phyloP scores from a whole-genome alignment of 352 stramenopile species.

The Globisporangium orthogonon region DNA sequence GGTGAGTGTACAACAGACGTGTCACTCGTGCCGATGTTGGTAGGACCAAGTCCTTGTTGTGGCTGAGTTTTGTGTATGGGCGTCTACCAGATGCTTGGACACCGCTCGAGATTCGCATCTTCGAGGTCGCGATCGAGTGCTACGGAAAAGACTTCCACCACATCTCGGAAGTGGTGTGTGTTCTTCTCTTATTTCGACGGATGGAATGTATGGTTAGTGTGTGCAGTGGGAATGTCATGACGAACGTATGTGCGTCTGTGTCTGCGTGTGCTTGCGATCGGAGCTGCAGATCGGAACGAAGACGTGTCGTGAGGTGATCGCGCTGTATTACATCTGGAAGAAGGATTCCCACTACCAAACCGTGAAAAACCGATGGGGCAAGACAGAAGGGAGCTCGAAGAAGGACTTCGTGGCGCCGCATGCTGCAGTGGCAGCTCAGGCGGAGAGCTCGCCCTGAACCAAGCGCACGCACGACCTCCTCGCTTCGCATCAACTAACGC shows the following conservation, averaged over 20 bases:
- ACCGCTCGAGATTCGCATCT: slow-evolving; percentile 72
- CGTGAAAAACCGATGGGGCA: slow-evolving; percentile 74
- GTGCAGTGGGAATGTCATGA: neutral
- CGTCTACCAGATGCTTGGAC: slow-evolving; percentile 58
- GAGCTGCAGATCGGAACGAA: slow-evolving; percentile 58
- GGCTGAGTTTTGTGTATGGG: neutral
- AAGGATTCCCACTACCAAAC: slow-evolving; percentile 80
- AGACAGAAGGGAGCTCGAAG: slow-evolving; percentile 23
- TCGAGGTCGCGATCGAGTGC: slow-evolving; percentile 79
- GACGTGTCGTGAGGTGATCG: slow-evolving; percentile 61
- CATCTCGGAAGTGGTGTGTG: slow-evolving; percentile 58
- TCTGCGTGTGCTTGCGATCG: too few species aligned
- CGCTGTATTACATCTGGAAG: slow-evolving; percentile 88
- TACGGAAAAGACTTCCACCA: slow-evolving; percentile 81
- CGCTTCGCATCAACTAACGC: neutral
- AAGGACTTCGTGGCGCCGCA: slow-evolving; percentile 17
- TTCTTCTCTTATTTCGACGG: neutral
- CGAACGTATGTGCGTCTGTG: too few species aligned
- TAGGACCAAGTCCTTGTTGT: neutral
- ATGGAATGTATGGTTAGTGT: neutral
- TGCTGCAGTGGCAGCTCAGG: neutral
- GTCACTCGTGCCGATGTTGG: too few species aligned
- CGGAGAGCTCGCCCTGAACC: neutral
- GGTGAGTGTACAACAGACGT: neutral
- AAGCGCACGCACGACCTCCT: neutral